Evolutionary conservation across 331 rosid species (phyloP).

Genomic region (Prunus yedoensis): DNA sequence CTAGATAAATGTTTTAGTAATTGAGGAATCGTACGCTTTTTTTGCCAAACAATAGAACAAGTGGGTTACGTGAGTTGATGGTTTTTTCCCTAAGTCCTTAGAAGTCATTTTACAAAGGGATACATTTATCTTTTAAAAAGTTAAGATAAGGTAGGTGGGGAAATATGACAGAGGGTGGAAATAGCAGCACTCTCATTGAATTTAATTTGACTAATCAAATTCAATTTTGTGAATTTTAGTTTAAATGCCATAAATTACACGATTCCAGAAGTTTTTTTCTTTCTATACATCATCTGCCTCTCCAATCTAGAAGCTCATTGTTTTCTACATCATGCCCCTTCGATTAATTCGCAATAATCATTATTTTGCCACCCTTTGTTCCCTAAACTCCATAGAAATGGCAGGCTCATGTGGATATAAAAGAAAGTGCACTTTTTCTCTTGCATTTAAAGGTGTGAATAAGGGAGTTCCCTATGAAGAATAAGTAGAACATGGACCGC

Average conservation of each 20-base stretch:
- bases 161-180: fast-evolving
- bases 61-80: too few species aligned
- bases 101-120: too few species aligned
- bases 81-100: too few species aligned
- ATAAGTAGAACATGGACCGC: background rate
- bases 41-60: too few species aligned
- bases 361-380: background rate
- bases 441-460: background rate
- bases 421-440: background rate
- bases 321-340: background rate
- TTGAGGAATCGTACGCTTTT: too few species aligned
- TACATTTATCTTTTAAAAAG: too few species aligned
- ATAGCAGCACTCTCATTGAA: too few species aligned
- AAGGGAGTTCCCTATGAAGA: too few species aligned
- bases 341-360: background rate
- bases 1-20: too few species aligned
- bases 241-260: background rate
- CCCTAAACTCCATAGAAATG: background rate
- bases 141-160: too few species aligned
- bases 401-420: background rate
- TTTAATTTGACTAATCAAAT: too few species aligned
- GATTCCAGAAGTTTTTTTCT: background rate
- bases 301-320: background rate
- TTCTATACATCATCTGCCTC: background rate
- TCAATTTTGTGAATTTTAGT: too few species aligned